Evolutionary conservation across 2,329 filamentous ascomycete species (phyloP).

Genomic region (Fusarium longipes): DNA sequence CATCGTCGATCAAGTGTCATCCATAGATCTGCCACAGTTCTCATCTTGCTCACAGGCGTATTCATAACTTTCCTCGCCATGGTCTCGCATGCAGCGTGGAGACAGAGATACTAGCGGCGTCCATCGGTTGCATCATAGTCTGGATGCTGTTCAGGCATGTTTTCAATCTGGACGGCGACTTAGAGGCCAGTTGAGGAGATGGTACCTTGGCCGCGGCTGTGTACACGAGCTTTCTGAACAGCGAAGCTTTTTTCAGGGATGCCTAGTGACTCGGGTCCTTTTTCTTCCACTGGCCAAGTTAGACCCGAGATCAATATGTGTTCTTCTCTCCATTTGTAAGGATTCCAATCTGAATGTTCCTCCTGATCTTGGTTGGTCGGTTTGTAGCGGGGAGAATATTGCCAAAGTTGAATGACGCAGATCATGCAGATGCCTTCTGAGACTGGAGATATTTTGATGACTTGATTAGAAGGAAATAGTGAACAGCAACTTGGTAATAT

Average conservation of each 20-base stretch:
- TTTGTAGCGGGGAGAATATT: background rate
- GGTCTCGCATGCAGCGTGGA: background rate
- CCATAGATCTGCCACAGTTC: background rate
- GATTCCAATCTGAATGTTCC: background rate
- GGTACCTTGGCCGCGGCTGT: background rate
- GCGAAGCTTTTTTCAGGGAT: background rate
- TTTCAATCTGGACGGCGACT: background rate
- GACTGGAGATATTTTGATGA: background rate
- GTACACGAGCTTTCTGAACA: background rate
- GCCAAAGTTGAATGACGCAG: background rate
- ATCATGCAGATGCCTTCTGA: background rate
- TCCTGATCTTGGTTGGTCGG: background rate
- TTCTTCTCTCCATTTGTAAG: background rate
- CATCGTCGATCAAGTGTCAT: background rate
- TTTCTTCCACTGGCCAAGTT: background rate
- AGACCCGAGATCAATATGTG: background rate
- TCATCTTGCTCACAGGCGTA: background rate
- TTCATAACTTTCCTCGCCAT: background rate
- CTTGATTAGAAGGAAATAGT: background rate
- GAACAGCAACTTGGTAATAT: background rate
- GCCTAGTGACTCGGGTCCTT: background rate
- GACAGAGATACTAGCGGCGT: background rate
- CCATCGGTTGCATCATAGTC: background rate
- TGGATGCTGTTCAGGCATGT: background rate
- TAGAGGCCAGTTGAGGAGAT: background rate